Evolutionary conservation across 169 alveolate species (phyloP).

Genomic region (Plasmodium ovale): DNA sequence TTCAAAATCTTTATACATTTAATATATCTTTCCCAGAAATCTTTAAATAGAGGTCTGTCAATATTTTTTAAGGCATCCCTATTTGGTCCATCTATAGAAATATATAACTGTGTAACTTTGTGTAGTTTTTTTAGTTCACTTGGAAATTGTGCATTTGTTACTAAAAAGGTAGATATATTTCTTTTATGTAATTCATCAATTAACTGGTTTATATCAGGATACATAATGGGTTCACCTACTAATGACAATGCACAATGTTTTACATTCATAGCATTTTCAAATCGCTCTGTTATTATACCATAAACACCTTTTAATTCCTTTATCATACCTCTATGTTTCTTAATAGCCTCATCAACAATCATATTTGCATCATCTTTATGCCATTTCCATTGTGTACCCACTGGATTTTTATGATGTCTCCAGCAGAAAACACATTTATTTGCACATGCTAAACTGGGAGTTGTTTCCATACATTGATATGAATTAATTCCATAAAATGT

Average conservation of each 20-base stretch:
- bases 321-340: constrained; percentile 80
- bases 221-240: constrained; percentile 94
- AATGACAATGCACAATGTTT: constrained; percentile 91
- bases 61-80: constrained; percentile 82
- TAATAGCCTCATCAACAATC: constrained; percentile 79
- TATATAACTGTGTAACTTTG: constrained; percentile 89
- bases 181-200: constrained; percentile 85
- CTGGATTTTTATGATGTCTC: constrained; percentile 94
- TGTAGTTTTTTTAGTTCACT: constrained; percentile 83
- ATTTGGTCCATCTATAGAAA: constrained; percentile 88
- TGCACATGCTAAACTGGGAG: constrained; percentile 94
- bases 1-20: constrained; percentile 83
- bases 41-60: constrained; percentile 91
- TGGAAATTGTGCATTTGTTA: constrained; percentile 93
- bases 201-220: constrained; percentile 90
- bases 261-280: constrained; percentile 80
- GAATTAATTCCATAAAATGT: constrained; percentile 93
- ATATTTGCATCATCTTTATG: constrained; percentile 87
- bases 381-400: constrained; percentile 91
- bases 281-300: constrained; percentile 79
- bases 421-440: constrained; percentile 94
- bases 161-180: constrained; percentile 90
- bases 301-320: constrained; percentile 85
- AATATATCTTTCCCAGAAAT: constrained; percentile 90
- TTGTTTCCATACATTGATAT: constrained; percentile 92